Base-by-base conservation (phyloP, 768 basidiomycete species). In the Chalciporus pseudorubinellus region DNA sequence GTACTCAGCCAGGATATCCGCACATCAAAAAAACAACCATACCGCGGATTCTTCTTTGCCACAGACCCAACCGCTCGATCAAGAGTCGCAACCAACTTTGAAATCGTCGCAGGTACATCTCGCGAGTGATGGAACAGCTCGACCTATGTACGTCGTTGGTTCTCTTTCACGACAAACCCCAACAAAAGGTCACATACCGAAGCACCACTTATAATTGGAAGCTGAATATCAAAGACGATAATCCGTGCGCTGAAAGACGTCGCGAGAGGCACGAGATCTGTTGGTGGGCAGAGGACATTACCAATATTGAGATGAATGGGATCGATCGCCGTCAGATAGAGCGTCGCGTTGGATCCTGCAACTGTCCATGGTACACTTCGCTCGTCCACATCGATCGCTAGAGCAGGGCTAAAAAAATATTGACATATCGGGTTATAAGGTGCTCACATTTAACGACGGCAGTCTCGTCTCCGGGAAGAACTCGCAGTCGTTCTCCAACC, bases 81-180 rank as follows among this genome's bases (percentile, higher is more conserved):
- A 10, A 95, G 69, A 1, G 81, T 85, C 1, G 87, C 77, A n/a
- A 89, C 67, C 24, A 98, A 76, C 59, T 87, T 92, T 5, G 84
- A 81, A 46, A 97, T 80, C 11, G 87, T 90, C 1, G 93, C 95
- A 9, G 97, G 93, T 3, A 95, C 83, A 65, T 98, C 92, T 39
- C 83, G 80, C 1, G 93, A 95, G 63, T 99, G 95, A 63, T 97
- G 92, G 72, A 92, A 98, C 11, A 99, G 72, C 66, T 99, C 97
- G 40, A 98, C 79, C 92, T 91, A 39, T 2, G 6, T 10, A 31
- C 48, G 22, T 39, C 20, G 51, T 31, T 21, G 19, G 19, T 9
- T 3, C 40, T 8, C n/a, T 12, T 21, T 22, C 1, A 9, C 14
- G 16, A 16, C 28, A 20, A 7, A n/a, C 9, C 16, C 34, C n/a